phyloP scores from a whole-genome alignment of 2,329 filamentous ascomycete species.

The Claviceps humidiphila region DNA sequence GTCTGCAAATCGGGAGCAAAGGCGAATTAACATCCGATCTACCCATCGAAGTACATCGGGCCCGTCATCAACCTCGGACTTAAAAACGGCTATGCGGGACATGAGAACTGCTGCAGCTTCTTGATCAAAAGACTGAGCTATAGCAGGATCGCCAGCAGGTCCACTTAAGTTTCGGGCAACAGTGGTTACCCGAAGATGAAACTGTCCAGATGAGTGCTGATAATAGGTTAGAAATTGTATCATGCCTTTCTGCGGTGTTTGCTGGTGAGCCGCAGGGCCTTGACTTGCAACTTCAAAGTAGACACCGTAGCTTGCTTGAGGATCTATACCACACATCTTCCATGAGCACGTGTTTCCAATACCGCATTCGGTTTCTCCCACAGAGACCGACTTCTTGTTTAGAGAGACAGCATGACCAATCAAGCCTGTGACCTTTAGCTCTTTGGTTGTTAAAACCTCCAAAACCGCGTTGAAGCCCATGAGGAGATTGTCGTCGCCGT shows the following conservation, averaged over 20 bases:
- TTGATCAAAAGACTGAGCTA: constrained; percentile 95
- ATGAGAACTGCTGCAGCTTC: constrained; percentile 95
- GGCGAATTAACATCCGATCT: constrained; percentile 90
- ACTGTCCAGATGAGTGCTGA: constrained; percentile 91
- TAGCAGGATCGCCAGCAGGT: constrained; percentile 83
- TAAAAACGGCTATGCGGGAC: constrained; percentile 98
- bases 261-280: constrained; percentile 74
- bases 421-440: constrained; percentile 91
- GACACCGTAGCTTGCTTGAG: constrained; percentile 81
- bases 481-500: constrained; percentile 80
- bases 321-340: constrained; percentile 99
- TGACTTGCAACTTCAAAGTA: constrained; percentile 98
- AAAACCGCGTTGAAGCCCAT: constrained; percentile 98
- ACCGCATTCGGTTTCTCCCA: constrained; percentile 94
- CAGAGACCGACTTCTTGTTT: constrained; percentile 95
- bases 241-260: constrained; percentile 81
- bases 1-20: constrained; percentile 94
- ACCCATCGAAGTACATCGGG: constrained; percentile 98
- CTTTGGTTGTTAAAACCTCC: constrained; percentile 93
- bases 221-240: constrained; percentile 99
- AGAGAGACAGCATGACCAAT: constrained; percentile 94
- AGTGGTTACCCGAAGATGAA: constrained; percentile 90
- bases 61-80: constrained; percentile 94
- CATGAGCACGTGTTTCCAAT: constrained; percentile 98
- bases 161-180: constrained; percentile 84